Percentiles rank a stretch among this genome's conserved stretches.
These are phyloP conservation scores for Phytophthora colocasiae DNA, from an alignment of 352 stramenopile species.

Conservation along the genomic window DNA sequence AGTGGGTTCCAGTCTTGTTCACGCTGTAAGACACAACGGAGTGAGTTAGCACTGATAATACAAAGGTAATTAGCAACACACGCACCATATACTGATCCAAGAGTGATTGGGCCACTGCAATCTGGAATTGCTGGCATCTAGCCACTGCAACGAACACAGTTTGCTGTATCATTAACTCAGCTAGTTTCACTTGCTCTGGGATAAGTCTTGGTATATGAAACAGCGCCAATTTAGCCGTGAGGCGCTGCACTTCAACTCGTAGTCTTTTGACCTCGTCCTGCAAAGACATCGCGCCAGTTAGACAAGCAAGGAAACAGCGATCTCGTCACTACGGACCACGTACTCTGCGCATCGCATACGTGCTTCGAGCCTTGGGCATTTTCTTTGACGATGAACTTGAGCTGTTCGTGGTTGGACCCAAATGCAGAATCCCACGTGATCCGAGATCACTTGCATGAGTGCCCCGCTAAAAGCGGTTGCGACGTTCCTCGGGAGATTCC, in stretches of 20 bases:
- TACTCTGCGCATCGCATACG: background rate
- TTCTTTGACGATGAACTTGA: too few species aligned
- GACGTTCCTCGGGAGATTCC: too few species aligned
- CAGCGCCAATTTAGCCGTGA: background rate
- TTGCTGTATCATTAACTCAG: background rate
- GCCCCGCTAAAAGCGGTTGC: too few species aligned
- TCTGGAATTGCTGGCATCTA: background rate
- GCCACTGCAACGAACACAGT: background rate
- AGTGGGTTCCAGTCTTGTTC: background rate
- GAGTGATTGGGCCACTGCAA: background rate
- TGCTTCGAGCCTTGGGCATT: background rate
- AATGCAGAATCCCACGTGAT: too few species aligned
- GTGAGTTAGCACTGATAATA: too few species aligned
- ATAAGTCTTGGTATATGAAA: background rate
- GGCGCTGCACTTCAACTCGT: background rate
- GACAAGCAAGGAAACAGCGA: background rate
- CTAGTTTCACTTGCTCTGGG: background rate
- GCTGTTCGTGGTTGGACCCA: background rate
- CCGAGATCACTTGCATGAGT: too few species aligned
- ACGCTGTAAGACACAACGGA: too few species aligned
- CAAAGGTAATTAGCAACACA: too few species aligned
- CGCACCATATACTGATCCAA: background rate
- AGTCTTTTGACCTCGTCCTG: background rate
- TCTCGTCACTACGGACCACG: background rate
- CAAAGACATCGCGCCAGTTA: background rate